These are phyloP conservation scores for Saccharomyces uvarum DNA, from an alignment of 1,139 yeast genomes.

Conservation along the genomic window DNA sequence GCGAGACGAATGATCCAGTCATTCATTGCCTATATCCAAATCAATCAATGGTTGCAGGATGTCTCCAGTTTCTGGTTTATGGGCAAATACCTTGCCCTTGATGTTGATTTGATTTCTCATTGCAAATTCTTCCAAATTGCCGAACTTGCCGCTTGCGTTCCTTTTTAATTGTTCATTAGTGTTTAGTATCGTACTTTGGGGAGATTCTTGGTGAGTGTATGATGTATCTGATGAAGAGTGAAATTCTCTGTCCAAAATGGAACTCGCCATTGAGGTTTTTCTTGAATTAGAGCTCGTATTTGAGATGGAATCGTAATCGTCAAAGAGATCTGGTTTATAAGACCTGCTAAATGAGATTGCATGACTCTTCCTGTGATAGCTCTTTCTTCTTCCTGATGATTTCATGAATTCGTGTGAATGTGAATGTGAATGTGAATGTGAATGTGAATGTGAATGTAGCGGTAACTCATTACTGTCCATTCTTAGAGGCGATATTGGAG, in stretches of 20 bases:
- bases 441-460: neutral
- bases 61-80: slow-evolving; percentile 19
- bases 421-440: neutral
- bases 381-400: neutral
- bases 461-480: neutral
- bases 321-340: neutral
- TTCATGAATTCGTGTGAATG: neutral
- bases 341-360: slow-evolving; percentile 9
- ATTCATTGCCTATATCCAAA: neutral
- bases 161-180: slow-evolving; percentile 27
- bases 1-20: neutral
- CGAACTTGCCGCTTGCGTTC: slow-evolving; percentile 20
- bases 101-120: slow-evolving; percentile 16
- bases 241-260: neutral
- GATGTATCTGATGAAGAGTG: neutral
- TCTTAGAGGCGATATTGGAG: neutral
- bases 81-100: slow-evolving; percentile 21
- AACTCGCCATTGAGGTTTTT: slow-evolving; percentile 3
- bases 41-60: slow-evolving; percentile 3
- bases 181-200: slow-evolving; percentile 18
- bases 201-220: slow-evolving; percentile 12
- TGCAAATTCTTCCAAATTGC: slow-evolving; percentile 19
- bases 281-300: slow-evolving; percentile 4
- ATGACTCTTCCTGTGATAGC: slow-evolving; percentile 7
- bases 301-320: neutral